Evolutionary conservation across 768 basidiomycete genomes (phyloP).

Genomic region (Rhodosporidiobolus sp.): DNA sequence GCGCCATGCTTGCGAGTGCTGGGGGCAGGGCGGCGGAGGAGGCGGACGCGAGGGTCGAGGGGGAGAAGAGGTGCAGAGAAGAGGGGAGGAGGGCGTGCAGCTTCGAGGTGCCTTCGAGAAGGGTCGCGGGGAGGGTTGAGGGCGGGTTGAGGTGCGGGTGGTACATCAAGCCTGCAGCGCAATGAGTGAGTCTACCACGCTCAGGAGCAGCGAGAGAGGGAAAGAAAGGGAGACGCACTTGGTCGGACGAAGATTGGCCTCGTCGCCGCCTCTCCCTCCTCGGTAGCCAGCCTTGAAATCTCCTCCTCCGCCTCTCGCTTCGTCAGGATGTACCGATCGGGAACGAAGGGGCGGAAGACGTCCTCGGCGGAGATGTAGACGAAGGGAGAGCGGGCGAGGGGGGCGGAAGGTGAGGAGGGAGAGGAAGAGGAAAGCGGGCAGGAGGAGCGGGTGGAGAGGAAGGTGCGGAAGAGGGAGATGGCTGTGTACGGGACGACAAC

Average conservation of each 20-base stretch:
- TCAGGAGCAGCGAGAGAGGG: conserved; percentile 10
- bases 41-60: conserved; percentile 53
- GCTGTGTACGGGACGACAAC: conserved; percentile 51
- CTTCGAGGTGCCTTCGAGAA: conserved; percentile 63
- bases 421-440: conserved; percentile 64
- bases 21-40: conserved; percentile 55
- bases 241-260: conserved; percentile 82
- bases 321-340: conserved; percentile 82
- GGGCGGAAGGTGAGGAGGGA: conserved; percentile 61
- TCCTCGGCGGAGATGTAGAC: conserved; percentile 95
- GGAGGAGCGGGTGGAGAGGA: conserved; percentile 57
- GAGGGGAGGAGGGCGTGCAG: conserved; percentile 55
- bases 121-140: conserved; percentile 74
- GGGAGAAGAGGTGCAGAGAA: conserved; percentile 51
- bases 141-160: conserved; percentile 91
- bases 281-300: conserved; percentile 57
- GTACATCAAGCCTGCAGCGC: conserved; percentile 76
- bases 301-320: conserved; percentile 83
- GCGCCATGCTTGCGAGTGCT: conserved; percentile 62
- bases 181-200: neutral
- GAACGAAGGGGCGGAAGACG: conserved; percentile 79
- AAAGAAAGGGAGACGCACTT: conserved; percentile 57
- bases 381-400: conserved; percentile 60
- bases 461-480: conserved; percentile 51
- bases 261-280: conserved; percentile 51